Evolutionary conservation across 208 protist species (phyloP).

Genomic region (Trypanosoma grayi): DNA sequence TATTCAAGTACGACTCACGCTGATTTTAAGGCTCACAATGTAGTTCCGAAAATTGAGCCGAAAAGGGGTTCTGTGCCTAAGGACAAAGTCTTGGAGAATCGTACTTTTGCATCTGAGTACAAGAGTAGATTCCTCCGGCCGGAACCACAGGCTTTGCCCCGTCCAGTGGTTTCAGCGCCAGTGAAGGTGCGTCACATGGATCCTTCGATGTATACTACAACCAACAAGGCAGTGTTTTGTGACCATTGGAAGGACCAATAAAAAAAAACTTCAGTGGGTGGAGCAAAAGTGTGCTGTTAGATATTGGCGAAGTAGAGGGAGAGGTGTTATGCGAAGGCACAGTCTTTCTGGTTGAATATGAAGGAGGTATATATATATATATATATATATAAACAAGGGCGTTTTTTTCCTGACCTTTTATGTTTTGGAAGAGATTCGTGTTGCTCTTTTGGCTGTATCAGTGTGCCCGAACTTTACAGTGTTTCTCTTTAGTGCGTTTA

Average conservation of each 20-base stretch:
- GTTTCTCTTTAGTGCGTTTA: too few species aligned
- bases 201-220: constrained; percentile 62
- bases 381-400: constrained; percentile 22
- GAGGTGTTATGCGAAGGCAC: background rate
- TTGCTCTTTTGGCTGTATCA: too few species aligned
- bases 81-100: background rate
- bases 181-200: constrained; percentile 40
- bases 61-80: background rate
- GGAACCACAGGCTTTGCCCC: constrained; percentile 8
- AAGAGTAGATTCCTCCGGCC: constrained; percentile 34
- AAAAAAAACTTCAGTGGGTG: background rate
- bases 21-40: constrained; percentile 30
- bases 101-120: constrained; percentile 27
- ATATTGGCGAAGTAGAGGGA: background rate
- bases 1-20: constrained; percentile 27
- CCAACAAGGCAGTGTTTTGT: constrained; percentile 35
- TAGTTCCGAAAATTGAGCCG: too few species aligned
- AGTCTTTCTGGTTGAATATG: background rate
- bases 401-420: constrained; percentile 4
- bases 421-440: too few species aligned
- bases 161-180: constrained; percentile 4
- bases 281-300: background rate
- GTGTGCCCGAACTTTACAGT: too few species aligned
- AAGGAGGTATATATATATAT: constrained; percentile 9
- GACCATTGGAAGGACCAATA: constrained; percentile 13